Evolutionary conservation across 2,329 filamentous ascomycete genomes (phyloP).

Genomic region (Aspergillus transmontanensis): DNA sequence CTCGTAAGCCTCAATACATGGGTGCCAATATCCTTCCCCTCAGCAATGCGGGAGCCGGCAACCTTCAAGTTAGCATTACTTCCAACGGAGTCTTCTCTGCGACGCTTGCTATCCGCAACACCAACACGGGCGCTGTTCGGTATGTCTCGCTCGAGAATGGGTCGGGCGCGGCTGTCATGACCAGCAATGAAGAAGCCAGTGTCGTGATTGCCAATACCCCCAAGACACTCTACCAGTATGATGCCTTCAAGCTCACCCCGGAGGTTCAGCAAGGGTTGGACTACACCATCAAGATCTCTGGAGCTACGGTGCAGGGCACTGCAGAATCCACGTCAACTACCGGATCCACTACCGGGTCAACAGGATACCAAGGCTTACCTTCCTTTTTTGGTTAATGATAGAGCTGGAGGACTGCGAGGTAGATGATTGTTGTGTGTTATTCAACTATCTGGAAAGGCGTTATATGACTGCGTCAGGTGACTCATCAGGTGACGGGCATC

Average conservation of each 20-base stretch:
- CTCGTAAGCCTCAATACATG: constrained; percentile 12
- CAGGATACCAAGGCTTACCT: too few relatives aligned
- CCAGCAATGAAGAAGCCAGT: constrained; percentile 9
- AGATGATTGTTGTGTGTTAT: too few relatives aligned
- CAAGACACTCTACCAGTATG: constrained; percentile 4
- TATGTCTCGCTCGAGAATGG: constrained; percentile 12
- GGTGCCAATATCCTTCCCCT: constrained; percentile 16
- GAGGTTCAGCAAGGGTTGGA: background rate
- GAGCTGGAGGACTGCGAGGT: too few relatives aligned
- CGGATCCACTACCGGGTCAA: too few relatives aligned
- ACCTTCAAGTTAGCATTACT: constrained; percentile 5
- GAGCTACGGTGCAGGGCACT: background rate
- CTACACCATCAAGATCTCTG: background rate
- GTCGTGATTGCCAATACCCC: constrained; percentile 15
- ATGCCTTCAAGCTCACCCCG: constrained; percentile 6
- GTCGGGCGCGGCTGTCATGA: background rate
- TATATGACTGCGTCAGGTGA: too few relatives aligned
- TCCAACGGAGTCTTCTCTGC: constrained; percentile 3
- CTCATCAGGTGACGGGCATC: too few relatives aligned
- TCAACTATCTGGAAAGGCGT: too few relatives aligned
- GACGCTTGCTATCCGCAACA: constrained; percentile 9
- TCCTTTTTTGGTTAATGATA: too few relatives aligned
- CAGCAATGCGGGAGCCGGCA: background rate
- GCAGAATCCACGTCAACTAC: too few relatives aligned
- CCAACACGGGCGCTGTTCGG: constrained; percentile 4